Base-by-base conservation (phyloP, 495 filamentous ascomycete genomes). In the Bombardia bombarda region DNA sequence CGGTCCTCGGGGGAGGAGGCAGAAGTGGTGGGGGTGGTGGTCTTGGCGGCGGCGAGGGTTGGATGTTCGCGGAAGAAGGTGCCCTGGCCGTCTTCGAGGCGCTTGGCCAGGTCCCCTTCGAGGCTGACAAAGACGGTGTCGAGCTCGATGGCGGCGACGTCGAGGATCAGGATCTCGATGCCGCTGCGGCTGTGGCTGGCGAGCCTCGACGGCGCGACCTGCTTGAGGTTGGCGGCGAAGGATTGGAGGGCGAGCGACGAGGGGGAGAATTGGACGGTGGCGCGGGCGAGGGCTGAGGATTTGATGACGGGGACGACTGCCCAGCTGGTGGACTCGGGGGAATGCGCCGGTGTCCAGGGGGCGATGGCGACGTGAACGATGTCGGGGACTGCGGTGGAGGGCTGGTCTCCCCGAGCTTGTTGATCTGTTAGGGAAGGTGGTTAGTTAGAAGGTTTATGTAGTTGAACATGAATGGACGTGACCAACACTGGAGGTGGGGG, bases 61-160 rank as follows among this genome's bases (percentile, higher is more conserved):
- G 64, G 65, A 39, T 73, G 69, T 19, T 76, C 72, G 19, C 61
- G 60, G 53, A 72, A 73, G 50, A 76, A 77, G 37, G 67, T 74
- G 3, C 74, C 72, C 58, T 78, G 72, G 14, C 74, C 74, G 59
- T 72, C 67, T 43, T 78, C 74, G 38, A 78, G 50, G 40, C 74
- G 58, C 45, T 63, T 66, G 16, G 74, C 67, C 14, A 88, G 74
- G 42, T 95, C 83, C 5, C 78, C 78, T 57, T 96, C 89, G 13
- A 92, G 75, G 28, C 74, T 86, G 26, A 97, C 86, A 56, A 84
- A 93, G 7, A 96, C 74, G 1, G 82, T 86, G 38, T 94, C 85
- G 24, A 98, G 67, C 12, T 79, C 70, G 22, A 95, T 64, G 12
- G 90, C 84, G 13, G 80, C 73, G 7, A 90, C 85, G 60, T 95